Evolutionary conservation across 768 basidiomycete genomes (phyloP).

Genomic region (Termitomyces sp.): DNA sequence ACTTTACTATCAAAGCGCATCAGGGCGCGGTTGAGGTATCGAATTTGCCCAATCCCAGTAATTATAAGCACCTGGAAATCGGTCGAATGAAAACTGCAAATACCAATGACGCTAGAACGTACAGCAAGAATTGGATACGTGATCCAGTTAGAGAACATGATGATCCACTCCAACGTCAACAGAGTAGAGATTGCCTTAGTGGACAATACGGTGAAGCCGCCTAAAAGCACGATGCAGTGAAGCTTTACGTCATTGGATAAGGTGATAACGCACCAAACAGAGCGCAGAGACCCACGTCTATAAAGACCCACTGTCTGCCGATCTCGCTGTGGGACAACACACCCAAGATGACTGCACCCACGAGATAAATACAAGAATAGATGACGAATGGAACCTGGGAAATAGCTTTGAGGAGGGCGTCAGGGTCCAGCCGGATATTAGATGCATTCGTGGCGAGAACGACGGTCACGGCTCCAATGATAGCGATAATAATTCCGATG

Average conservation of each 20-base stretch:
- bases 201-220: slow-evolving; percentile 91
- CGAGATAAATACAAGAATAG: slow-evolving; percentile 65
- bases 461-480: slow-evolving; percentile 91
- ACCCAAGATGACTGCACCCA: slow-evolving; percentile 53
- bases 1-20: slow-evolving; percentile 95
- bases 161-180: slow-evolving; percentile 72
- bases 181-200: slow-evolving; percentile 92
- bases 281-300: slow-evolving; percentile 88
- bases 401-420: slow-evolving; percentile 65
- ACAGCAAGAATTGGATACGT: slow-evolving; percentile 79
- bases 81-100: slow-evolving; percentile 6
- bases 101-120: slow-evolving; percentile 2
- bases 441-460: slow-evolving; percentile 77
- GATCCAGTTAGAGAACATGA: slow-evolving; percentile 76
- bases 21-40: slow-evolving; percentile 80
- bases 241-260: background rate
- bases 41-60: slow-evolving; percentile 82
- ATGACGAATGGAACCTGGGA: slow-evolving; percentile 69
- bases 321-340: slow-evolving; percentile 60
- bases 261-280: slow-evolving; percentile 56
- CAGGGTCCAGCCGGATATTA: slow-evolving; percentile 65
- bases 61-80: slow-evolving; percentile 53
- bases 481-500: slow-evolving; percentile 73
- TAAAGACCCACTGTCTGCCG: slow-evolving; percentile 68
- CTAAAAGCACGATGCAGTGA: slow-evolving; percentile 28